These are phyloP conservation scores for Fraxinus latifolia DNA, from an alignment of 305 asterid genomes.

Conservation along the genomic window DNA sequence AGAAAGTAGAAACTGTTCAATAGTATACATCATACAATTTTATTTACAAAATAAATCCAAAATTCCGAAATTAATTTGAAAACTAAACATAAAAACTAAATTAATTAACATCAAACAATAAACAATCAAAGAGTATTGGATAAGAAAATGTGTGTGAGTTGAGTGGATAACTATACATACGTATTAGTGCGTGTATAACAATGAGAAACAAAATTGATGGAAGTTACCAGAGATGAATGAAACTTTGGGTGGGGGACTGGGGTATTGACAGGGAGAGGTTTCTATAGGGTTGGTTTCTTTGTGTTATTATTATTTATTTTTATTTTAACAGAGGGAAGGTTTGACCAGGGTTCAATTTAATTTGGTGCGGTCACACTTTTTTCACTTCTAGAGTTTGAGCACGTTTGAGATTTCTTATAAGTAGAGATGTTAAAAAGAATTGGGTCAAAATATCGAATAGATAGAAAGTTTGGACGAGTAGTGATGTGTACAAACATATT, in stretches of 20 bases:
- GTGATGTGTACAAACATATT: too few species aligned
- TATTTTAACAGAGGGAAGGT: neutral
- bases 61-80: neutral
- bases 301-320: too few species aligned
- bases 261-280: neutral
- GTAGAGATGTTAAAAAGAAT: too few species aligned
- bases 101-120: neutral
- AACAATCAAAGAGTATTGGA: neutral
- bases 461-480: neutral
- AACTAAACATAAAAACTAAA: neutral
- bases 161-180: neutral
- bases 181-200: neutral
- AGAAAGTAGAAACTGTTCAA: neutral
- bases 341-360: neutral
- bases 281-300: neutral
- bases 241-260: neutral
- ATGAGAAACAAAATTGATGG: neutral
- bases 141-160: neutral
- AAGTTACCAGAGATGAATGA: neutral
- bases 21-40: neutral
- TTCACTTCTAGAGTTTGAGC: neutral
- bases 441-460: neutral
- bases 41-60: neutral
- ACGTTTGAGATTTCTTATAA: too few species aligned
- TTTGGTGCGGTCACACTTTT: neutral